Percentiles rank a stretch among this genome's conserved stretches.
These are phyloP conservation scores for Solanum verrucosum DNA, from an alignment of 257 asterid species.

Conservation along the genomic window DNA sequence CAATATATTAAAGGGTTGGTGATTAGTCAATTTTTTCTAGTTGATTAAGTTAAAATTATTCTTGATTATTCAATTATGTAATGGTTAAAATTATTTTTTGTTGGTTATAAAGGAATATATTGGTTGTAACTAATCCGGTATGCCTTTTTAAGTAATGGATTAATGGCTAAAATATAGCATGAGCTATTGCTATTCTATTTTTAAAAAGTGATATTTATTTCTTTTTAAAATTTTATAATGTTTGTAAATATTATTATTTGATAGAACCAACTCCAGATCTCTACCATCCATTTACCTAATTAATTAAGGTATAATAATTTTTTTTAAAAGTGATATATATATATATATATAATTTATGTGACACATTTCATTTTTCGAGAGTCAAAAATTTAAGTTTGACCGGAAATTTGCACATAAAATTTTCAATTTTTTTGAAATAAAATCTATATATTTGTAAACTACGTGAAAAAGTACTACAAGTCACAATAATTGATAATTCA, in stretches of 20 bases:
- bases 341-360: too few relatives aligned
- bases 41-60: constrained; percentile 2
- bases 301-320: background rate
- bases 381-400: too few relatives aligned
- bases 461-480: too few relatives aligned
- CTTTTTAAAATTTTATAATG: background rate
- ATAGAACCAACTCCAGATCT: background rate
- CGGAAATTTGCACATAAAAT: too few relatives aligned
- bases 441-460: too few relatives aligned
- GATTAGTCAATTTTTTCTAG: constrained; percentile 8
- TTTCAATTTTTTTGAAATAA: too few relatives aligned
- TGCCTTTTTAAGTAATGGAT: background rate
- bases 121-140: background rate
- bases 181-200: background rate
- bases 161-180: background rate
- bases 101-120: background rate
- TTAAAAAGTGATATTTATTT: background rate
- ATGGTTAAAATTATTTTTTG: constrained; percentile 11
- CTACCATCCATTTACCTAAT: background rate
- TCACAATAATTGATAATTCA: too few relatives aligned
- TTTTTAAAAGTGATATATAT: accelerated
- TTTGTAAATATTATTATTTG: background rate
- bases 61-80: constrained; percentile 21
- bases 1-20: background rate
- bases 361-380: too few relatives aligned